Conservation (phyloP, 2,329 filamentous ascomycete species). For the Stachybotrys chartarum region DNA sequence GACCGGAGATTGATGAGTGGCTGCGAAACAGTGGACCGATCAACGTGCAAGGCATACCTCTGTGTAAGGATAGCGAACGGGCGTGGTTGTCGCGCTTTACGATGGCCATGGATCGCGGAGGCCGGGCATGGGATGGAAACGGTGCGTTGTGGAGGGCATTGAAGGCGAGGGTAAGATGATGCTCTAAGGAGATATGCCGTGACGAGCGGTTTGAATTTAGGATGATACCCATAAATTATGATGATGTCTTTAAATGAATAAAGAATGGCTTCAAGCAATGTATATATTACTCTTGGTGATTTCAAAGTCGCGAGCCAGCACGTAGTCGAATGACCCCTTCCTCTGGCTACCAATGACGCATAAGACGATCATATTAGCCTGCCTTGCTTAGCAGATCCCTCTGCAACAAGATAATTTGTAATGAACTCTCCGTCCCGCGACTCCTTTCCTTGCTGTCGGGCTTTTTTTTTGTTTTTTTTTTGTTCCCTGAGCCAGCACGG, state of each 20-base stretch:
- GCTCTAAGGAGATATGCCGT: neutral
- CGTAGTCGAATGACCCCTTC: too few relatives aligned
- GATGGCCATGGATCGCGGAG: conserved; percentile 10
- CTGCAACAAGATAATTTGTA: too few relatives aligned
- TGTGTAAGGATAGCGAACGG: conserved; percentile 20
- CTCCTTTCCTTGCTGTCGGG: too few relatives aligned
- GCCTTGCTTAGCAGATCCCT: too few relatives aligned
- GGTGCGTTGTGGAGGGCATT: neutral
- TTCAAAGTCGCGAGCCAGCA: too few relatives aligned
- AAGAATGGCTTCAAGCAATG: too few relatives aligned
- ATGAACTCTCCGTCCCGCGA: too few relatives aligned
- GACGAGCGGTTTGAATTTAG: neutral
- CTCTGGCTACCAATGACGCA: too few relatives aligned
- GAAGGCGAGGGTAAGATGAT: neutral
- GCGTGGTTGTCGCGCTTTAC: conserved; percentile 18
- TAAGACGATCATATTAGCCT: too few relatives aligned
- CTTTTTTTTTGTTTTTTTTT: too few relatives aligned
- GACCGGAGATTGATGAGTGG: conserved; percentile 19
- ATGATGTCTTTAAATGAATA: neutral
- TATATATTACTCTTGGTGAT: too few relatives aligned
- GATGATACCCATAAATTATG: neutral
- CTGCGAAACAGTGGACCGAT: conserved; percentile 13
- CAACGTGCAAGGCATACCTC: conserved; percentile 18
- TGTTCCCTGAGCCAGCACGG: neutral
- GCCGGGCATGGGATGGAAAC: conserved; percentile 10